Conservation (phyloP, 2,329 filamentous ascomycete genomes). For the Lithohypha guttulata region DNA sequence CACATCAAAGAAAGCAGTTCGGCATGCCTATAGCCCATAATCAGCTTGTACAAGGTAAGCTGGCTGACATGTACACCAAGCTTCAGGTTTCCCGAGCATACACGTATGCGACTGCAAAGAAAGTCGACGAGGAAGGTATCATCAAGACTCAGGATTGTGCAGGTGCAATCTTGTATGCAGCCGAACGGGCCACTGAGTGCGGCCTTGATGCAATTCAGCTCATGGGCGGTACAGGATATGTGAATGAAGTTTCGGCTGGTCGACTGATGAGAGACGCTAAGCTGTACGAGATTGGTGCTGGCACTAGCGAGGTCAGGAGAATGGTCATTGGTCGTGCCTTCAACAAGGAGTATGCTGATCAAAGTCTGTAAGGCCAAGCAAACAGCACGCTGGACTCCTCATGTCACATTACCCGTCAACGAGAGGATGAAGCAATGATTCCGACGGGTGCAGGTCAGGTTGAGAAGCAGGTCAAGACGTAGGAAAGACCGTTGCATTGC, state of each 20-base stretch:
- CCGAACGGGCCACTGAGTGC: conserved; percentile 79
- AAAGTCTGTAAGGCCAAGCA: conserved; percentile 18
- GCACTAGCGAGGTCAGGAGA: conserved; percentile 83
- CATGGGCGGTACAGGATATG: conserved; percentile 88
- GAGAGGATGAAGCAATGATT: too few species aligned
- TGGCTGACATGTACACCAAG: conserved; percentile 97
- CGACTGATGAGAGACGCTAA: conserved; percentile 67
- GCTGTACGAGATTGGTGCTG: conserved; percentile 93
- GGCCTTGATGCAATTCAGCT: conserved; percentile 82
- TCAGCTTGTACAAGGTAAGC: conserved; percentile 82
- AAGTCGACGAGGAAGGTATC: conserved; percentile 62
- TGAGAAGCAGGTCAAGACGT: too few species aligned
- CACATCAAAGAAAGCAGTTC: conserved; percentile 83
- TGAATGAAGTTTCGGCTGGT: conserved; percentile 89
- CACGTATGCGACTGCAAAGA: conserved; percentile 70
- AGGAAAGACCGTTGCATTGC: too few species aligned
- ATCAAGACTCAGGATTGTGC: conserved; percentile 88
- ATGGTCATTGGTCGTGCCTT: conserved; percentile 92
- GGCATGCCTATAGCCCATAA: conserved; percentile 77
- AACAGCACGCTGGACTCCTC: too few species aligned
- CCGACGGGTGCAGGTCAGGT: too few species aligned
- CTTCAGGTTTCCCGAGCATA: conserved; percentile 74
- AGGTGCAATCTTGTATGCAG: conserved; percentile 84
- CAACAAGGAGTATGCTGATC: conserved; percentile 63
- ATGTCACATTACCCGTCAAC: too few species aligned